Conservation (phyloP, 225 moss, liverwort and hornwort genomes). For the Thuidium tamariscinum region DNA sequence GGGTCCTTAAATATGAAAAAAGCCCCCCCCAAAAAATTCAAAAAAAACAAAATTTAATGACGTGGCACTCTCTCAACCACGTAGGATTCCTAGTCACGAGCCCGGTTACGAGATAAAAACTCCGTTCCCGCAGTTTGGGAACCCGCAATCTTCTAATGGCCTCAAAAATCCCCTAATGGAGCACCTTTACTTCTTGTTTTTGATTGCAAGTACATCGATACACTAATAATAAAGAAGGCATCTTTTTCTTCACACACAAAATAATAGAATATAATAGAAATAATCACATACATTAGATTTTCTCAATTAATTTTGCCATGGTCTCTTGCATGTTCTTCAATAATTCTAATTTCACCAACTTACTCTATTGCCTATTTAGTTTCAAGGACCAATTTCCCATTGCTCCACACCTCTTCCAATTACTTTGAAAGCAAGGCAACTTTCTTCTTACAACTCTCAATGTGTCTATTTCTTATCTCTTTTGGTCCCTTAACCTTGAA, state of each 20-base stretch:
- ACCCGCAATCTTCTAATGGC: too few relatives aligned
- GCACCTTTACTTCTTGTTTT: background rate
- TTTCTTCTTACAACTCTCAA: background rate
- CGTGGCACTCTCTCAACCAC: too few relatives aligned
- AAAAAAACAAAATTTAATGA: too few relatives aligned
- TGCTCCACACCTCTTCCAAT: background rate
- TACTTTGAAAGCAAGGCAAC: background rate
- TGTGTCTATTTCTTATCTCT: background rate
- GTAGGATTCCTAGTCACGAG: too few relatives aligned
- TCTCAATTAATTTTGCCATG: background rate
- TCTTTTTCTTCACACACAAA: background rate
- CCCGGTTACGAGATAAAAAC: too few relatives aligned
- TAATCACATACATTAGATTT: background rate
- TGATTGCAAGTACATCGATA: background rate
- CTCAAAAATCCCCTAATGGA: too few relatives aligned
- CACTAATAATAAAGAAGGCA: background rate
- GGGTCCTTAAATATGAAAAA: too few relatives aligned
- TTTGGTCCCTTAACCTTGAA: too few relatives aligned
- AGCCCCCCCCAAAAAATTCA: too few relatives aligned
- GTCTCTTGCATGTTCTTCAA: background rate
- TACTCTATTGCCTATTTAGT: background rate
- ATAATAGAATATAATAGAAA: background rate
- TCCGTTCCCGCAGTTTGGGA: too few relatives aligned
- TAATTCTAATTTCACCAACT: background rate
- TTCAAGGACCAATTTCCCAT: background rate